phyloP scores from a whole-genome alignment of 1,139 yeast species.

The Candida glucosophila region DNA sequence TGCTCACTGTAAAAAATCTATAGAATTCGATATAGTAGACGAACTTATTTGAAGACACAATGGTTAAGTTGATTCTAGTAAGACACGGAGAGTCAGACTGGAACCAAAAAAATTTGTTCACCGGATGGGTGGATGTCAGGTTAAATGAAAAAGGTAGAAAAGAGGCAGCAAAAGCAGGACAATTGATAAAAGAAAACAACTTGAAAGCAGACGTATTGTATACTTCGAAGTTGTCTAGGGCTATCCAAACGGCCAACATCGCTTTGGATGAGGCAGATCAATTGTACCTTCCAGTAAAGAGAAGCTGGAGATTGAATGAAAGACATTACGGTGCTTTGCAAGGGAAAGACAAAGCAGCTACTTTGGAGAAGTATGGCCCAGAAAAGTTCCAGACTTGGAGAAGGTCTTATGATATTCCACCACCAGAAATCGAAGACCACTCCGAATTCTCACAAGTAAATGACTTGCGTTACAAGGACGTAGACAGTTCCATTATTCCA shows the following conservation, averaged over 20 bases:
- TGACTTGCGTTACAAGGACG: conserved; percentile 75
- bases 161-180: conserved; percentile 94
- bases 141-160: conserved; percentile 77
- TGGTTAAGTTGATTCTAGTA: conserved; percentile 70
- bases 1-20: no score
- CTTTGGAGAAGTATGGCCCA: conserved; percentile 79
- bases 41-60: no score
- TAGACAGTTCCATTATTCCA: conserved; percentile 84
- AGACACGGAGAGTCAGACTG: conserved; percentile 99
- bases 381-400: conserved; percentile 97
- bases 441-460: conserved; percentile 78
- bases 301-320: conserved; percentile 97
- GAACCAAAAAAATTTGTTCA: conserved; percentile 96
- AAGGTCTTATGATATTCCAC: conserved; percentile 96
- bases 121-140: conserved; percentile 98
- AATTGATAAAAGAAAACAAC: conserved; percentile 79
- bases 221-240: conserved; percentile 91
- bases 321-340: conserved; percentile 96
- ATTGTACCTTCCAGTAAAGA: conserved; percentile 84
- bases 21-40: no score
- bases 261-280: conserved; percentile 88
- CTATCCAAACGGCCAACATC: conserved; percentile 96
- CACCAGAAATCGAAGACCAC: conserved; percentile 75
- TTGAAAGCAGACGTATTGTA: conserved; percentile 79
- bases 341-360: conserved; percentile 96